Conservation (phyloP, 495 filamentous ascomycete species). For the Trichoderma reesei region DNA sequence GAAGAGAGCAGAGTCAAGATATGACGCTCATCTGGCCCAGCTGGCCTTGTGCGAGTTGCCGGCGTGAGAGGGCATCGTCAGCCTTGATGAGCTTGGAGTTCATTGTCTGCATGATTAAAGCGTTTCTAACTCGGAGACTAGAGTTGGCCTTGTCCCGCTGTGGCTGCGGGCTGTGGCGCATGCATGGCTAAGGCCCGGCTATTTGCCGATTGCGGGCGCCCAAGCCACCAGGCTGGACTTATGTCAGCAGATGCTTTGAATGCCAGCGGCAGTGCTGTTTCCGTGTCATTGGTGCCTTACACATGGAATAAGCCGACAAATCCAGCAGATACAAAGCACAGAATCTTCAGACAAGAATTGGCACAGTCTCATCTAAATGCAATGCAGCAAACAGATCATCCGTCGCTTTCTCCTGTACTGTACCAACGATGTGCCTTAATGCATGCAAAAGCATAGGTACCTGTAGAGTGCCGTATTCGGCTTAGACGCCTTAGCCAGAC, state of each 20-base stretch:
- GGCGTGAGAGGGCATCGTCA: neutral
- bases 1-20: neutral
- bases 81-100: neutral
- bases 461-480: neutral
- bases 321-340: too few relatives aligned
- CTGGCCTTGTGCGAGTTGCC: neutral
- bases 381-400: too few relatives aligned
- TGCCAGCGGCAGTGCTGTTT: neutral
- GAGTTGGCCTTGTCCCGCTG: constrained; percentile 6
- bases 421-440: too few relatives aligned
- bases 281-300: neutral
- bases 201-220: neutral
- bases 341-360: too few relatives aligned
- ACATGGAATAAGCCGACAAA: too few relatives aligned
- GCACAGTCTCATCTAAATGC: too few relatives aligned
- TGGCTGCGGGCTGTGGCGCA: constrained; percentile 6
- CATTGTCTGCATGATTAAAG: neutral
- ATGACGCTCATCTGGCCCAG: neutral
- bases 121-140: constrained; percentile 1
- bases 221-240: neutral
- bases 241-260: neutral
- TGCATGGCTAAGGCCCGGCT: neutral
- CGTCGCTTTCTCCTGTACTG: neutral
- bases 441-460: too few relatives aligned
- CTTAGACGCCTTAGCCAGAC: neutral